Evolutionary conservation across 2,329 filamentous ascomycete genomes (phyloP), one percentile per base, ranked within the genome.

Genomic region (Coleophoma cylindrospora): DNA sequence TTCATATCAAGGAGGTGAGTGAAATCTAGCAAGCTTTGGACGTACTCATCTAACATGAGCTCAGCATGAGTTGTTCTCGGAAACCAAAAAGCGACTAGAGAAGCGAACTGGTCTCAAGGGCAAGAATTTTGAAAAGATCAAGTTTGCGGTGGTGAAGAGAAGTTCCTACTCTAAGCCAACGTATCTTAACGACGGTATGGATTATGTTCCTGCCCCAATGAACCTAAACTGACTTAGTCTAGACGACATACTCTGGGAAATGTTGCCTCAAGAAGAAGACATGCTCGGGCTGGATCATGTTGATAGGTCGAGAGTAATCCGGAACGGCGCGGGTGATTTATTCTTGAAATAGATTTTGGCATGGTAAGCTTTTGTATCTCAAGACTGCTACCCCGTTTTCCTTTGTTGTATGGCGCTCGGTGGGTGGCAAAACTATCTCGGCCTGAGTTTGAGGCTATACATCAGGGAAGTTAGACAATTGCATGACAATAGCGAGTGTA

Each of bases 41-140:
- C 13, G 15, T 22, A 34, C 8, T 32, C 12, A 11, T 47, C 52
- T 58, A 45, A 60, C 46, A n/a, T 9, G 4, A 36, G 3, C 32
- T 10, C 47, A 92, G 83, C 88, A 84, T 48, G 94, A 99, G 68
- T 76, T 78, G 37, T 97, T 99, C 70, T 84, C 83, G 51, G 89
- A 97, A 34, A 96, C 91, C 40, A 96, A 92, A 73, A 90, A 95
- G 71, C 84, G 94, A n/a, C 75, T 99, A 4, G 91, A 94, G 60
- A 92, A 91, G 68, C 80, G 92, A 52, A 96, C 89, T 1, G 91
- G 91, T 22, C 85, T 99, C 71, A 96, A 96, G 70, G 95, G 94
- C 68, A 99, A 99, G 76, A 90, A 90, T 57, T 91, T 99, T 59
- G 92, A 99, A 69, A 97, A 97, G 76, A 94, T 99, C 69, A 96